Evolutionary conservation across 129 eudicot species (phyloP), one percentile per base, ranked within the genome.

Genomic region (Mikania micrantha): DNA sequence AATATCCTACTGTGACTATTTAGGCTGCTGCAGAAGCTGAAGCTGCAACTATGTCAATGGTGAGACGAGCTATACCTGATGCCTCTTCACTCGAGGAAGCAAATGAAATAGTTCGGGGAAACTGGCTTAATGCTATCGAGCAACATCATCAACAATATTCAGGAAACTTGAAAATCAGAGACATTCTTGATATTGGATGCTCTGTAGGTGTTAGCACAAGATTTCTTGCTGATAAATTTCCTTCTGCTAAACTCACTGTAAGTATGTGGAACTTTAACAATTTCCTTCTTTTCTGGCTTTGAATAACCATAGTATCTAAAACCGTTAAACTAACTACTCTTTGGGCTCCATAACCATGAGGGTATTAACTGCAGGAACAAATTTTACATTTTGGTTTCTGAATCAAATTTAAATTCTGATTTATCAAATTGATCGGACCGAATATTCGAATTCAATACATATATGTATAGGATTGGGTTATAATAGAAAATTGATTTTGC

Each of bases 11-110:
- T 25, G 61, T 67, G 22, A 60, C 61, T 17, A 53, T 62, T 58
- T 78, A 94, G 99, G 99, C 99, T 81, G 99, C 99, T 72, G 97
- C 99, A 27, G 99, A 94, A 85, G 99, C 95, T 57, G 99, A 94
- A 75, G 88, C 99, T 34, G 99, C 99, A 48, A 89, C 99, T 36
- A 74, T 89, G 97, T 89, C 99, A 70, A 89, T 94, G 80, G 74
- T 79, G 29, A 83, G 81, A 71, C 75, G 99, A 35, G 85, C 95
- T 35, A 81, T 94, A 74, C 97, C 99, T 47, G 72, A 86, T 74
- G 99, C 99, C 54, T 81, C 96, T 64, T 78, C 99, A 22, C 54
- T 89, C 19, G 89, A 79, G 70, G 99, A 89, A 81, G 99, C 99
- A 73, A 82, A 81, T 61, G 87, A 87, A 63, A 89, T 94, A 56